Conservation (phyloP, 1,284 basidiomycete genomes). For the Mycosarcoma mackinlayi region DNA sequence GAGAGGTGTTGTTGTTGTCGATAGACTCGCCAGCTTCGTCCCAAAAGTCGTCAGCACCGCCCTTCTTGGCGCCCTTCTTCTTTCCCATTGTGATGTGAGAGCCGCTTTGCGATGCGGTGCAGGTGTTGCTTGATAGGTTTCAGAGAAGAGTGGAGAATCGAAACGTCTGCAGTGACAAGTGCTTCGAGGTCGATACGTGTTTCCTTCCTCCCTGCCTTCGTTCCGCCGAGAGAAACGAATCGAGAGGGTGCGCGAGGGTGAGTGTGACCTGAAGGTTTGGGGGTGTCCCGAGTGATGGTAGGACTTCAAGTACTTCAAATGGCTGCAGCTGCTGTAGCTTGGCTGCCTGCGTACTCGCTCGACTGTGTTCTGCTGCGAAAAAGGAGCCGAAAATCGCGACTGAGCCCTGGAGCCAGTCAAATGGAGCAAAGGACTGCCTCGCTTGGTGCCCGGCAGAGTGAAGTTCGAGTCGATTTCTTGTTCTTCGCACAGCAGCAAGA, state of each 20-base stretch:
- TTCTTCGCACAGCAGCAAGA: too few relatives aligned
- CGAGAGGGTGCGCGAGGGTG: slow-evolving; percentile 2
- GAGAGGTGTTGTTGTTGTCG: slow-evolving; percentile 30
- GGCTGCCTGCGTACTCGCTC: too few relatives aligned
- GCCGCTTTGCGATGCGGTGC: slow-evolving; percentile 10
- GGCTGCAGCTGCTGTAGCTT: neutral
- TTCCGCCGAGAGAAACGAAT: slow-evolving; percentile 5
- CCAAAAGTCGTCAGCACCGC: slow-evolving; percentile 61
- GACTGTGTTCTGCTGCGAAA: too few relatives aligned
- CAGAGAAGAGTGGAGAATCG: neutral
- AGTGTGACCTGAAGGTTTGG: slow-evolving; percentile 13
- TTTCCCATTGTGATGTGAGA: slow-evolving; percentile 56
- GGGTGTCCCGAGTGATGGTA: slow-evolving; percentile 5
- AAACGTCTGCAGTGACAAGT: slow-evolving; percentile 12
- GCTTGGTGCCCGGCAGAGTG: too few relatives aligned
- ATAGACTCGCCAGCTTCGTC: slow-evolving; percentile 57
- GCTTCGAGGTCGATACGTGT: neutral
- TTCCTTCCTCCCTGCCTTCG: slow-evolving; percentile 2
- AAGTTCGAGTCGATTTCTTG: too few relatives aligned
- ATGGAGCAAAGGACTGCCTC: too few relatives aligned
- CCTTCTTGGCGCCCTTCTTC: slow-evolving; percentile 62
- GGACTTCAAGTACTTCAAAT: neutral
- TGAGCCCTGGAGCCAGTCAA: too few relatives aligned
- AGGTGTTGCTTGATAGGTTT: neutral
- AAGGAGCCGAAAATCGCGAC: too few relatives aligned